These are phyloP conservation scores for Eimeria nieschulzi DNA, from an alignment of 169 alveolate species.

Conservation along the genomic window DNA sequence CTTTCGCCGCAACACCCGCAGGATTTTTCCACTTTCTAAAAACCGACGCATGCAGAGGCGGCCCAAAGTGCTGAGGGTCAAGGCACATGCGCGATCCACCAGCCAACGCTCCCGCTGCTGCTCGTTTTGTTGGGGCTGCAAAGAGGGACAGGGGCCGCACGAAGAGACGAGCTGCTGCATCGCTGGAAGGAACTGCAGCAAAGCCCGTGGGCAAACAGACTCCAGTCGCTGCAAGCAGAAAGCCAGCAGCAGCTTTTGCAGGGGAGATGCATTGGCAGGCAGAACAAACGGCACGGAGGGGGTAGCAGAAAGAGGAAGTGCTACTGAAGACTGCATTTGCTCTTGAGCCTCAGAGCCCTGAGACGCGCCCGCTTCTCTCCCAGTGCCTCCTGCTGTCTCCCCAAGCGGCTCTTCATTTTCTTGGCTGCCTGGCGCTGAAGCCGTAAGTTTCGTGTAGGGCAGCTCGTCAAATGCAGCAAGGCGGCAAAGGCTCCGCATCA, in stretches of 20 bases:
- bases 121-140: neutral
- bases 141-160: neutral
- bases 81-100: constrained; percentile 15
- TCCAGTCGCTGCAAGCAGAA: constrained; percentile 53
- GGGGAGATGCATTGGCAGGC: constrained; percentile 4
- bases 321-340: neutral
- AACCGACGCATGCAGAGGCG: constrained; percentile 49
- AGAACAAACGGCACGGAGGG: constrained; percentile 19
- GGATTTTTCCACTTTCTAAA: constrained; percentile 4
- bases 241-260: constrained; percentile 46
- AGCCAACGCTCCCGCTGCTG: constrained; percentile 24
- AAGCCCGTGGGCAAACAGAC: constrained; percentile 11
- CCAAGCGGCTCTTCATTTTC: neutral
- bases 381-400: neutral
- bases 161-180: constrained; percentile 27
- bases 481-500: constrained; percentile 46
- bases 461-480: constrained; percentile 24
- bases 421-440: constrained; percentile 9
- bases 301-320: neutral
- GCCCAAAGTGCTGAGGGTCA: constrained; percentile 38
- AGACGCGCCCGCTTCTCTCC: neutral
- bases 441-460: neutral
- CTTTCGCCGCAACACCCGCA: constrained; percentile 54
- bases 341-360: neutral
- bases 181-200: constrained; percentile 40